Evolutionary conservation across 306 rosid genomes (phyloP).

Genomic region (Lotus japonicus): DNA sequence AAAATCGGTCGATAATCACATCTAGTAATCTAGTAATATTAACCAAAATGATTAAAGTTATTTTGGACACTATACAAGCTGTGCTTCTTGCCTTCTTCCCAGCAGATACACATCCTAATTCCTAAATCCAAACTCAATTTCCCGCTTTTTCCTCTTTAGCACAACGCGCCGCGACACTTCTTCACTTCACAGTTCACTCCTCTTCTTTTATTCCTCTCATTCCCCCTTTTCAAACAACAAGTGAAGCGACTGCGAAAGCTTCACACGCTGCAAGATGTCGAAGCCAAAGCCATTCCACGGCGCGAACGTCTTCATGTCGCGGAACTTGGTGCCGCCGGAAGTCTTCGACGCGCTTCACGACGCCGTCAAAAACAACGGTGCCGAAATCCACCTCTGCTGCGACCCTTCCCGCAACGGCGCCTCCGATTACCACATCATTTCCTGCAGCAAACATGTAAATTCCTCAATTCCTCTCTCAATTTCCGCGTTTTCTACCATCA

Average conservation of each 20-base stretch:
- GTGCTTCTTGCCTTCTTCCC: no score
- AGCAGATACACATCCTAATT: no score
- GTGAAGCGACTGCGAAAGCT: no score
- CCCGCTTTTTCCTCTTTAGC: no score
- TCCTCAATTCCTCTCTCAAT: background rate
- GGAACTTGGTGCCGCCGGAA: slow-evolving; percentile 87
- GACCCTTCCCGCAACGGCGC: slow-evolving; percentile 77
- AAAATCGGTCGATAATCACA: no score
- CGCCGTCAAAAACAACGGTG: slow-evolving; percentile 76
- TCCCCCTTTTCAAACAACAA: background rate
- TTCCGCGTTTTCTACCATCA: background rate
- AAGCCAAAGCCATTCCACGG: slow-evolving; percentile 65
- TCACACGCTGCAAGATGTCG: slow-evolving; percentile 35
- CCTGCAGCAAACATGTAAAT: slow-evolving; percentile 65
- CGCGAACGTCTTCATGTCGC: slow-evolving; percentile 75
- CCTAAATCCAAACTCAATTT: no score
- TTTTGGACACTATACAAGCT: no score
- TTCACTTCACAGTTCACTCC: background rate
- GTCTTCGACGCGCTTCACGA: slow-evolving; percentile 81
- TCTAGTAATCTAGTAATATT: no score
- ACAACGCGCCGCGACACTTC: no score
- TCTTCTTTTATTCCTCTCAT: background rate
- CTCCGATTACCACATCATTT: slow-evolving; percentile 72
- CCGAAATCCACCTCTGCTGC: slow-evolving; percentile 70
- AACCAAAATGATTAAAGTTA: no score